These are phyloP conservation scores for Fusarium illudens DNA, from an alignment of 2,329 filamentous ascomycete species.

Conservation along the genomic window DNA sequence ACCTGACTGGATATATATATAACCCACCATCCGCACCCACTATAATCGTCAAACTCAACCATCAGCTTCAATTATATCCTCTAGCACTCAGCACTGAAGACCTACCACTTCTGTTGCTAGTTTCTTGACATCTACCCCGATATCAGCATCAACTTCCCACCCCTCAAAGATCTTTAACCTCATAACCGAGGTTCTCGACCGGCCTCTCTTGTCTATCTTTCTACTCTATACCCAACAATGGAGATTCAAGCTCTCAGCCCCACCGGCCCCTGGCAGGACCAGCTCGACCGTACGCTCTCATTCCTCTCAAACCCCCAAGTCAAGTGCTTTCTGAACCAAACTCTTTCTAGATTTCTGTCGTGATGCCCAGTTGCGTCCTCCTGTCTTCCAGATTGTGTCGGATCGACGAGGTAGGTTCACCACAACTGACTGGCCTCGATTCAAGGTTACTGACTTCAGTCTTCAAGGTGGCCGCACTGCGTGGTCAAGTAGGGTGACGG, in stretches of 20 bases:
- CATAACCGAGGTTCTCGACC: neutral
- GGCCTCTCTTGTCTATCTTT: neutral
- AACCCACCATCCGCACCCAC: slow-evolving; percentile 23
- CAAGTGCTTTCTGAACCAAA: slow-evolving; percentile 11
- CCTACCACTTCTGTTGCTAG: neutral
- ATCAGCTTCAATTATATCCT: slow-evolving; percentile 8
- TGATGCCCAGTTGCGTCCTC: slow-evolving; percentile 60
- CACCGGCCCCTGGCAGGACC: slow-evolving; percentile 61
- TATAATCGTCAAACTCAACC: slow-evolving; percentile 1
- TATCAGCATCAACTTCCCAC: neutral
- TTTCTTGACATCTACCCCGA: neutral
- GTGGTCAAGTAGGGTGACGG: slow-evolving; percentile 84
- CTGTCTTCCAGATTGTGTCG: slow-evolving; percentile 75
- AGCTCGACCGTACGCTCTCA: slow-evolving; percentile 59
- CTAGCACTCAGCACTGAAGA: neutral
- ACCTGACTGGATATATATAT: slow-evolving; percentile 37
- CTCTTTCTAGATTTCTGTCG: slow-evolving; percentile 63
- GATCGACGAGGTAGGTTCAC: slow-evolving; percentile 72
- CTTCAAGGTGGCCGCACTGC: slow-evolving; percentile 82
- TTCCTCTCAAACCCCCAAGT: neutral
- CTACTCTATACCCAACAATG: slow-evolving; percentile 25
- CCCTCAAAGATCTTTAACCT: neutral
- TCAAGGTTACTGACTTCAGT: neutral
- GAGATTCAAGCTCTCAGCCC: slow-evolving; percentile 34
- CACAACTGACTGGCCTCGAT: neutral